Evolutionary conservation across 192 early-diverging fungal species (phyloP).

Genomic region (Bifiguratus adelaidae): DNA sequence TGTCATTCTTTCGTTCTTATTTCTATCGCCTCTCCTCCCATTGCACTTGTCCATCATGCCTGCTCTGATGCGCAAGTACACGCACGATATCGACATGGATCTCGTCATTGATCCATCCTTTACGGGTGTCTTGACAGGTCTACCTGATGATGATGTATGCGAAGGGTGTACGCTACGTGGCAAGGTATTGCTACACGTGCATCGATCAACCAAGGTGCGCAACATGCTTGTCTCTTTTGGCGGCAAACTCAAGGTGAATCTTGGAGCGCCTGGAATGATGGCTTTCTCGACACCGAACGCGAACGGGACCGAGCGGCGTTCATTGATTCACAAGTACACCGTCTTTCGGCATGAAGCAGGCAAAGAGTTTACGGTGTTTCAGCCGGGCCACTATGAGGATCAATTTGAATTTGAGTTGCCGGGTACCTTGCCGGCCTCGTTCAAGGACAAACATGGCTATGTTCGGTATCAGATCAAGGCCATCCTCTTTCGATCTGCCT

Average conservation of each 20-base stretch:
- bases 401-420: slow-evolving; percentile 14
- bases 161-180: slow-evolving; percentile 18
- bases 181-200: slow-evolving; percentile 4
- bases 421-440: slow-evolving; percentile 23
- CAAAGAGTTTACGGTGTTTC: slow-evolving; percentile 1
- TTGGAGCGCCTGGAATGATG: not conserved
- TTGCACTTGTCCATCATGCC: not conserved
- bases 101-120: slow-evolving; percentile 13
- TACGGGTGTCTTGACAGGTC: slow-evolving; percentile 14
- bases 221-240: slow-evolving; percentile 12
- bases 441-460: slow-evolving; percentile 30
- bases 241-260: slow-evolving; percentile 11
- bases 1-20: not conserved
- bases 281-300: slow-evolving; percentile 1
- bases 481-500: slow-evolving; percentile 23
- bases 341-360: slow-evolving; percentile 15
- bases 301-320: slow-evolving; percentile 8
- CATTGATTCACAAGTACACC: slow-evolving; percentile 5
- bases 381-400: slow-evolving; percentile 13
- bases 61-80: not conserved
- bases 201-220: slow-evolving; percentile 10
- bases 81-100: slow-evolving; percentile 6
- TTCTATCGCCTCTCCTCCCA: not conserved
- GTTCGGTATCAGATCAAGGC: slow-evolving; percentile 28
- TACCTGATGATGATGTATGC: slow-evolving; percentile 15